Conservation (phyloP, 2,329 filamentous ascomycete species). For the Cladophialophora psammophila region DNA sequence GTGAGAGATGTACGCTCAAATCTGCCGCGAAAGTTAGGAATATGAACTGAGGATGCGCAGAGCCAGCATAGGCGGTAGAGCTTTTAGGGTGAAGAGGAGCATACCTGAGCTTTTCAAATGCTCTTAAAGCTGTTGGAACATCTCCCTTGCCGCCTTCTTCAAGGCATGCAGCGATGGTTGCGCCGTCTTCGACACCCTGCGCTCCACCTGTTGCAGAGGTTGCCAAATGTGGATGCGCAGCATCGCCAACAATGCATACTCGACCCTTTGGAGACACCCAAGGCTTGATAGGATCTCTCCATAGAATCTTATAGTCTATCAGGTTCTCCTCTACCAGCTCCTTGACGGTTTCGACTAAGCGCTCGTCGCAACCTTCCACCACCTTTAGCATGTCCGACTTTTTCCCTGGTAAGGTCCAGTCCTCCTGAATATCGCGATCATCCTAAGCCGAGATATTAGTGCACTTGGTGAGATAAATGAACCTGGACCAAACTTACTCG, state of each 20-base stretch:
- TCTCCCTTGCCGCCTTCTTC: conserved; percentile 9
- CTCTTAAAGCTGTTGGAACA: conserved; percentile 4
- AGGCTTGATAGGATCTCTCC: conserved; percentile 26
- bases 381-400: conserved; percentile 59
- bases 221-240: conserved; percentile 30
- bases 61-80: too few relatives aligned
- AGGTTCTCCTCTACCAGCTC: conserved; percentile 41
- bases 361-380: conserved; percentile 59
- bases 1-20: conserved; percentile 53
- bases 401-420: conserved; percentile 61
- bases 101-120: conserved; percentile 18
- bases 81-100: neutral
- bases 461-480: too few relatives aligned
- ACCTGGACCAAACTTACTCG: too few relatives aligned
- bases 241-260: conserved; percentile 28
- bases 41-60: too few relatives aligned
- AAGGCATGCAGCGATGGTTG: conserved; percentile 38
- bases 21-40: neutral
- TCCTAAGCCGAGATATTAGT: conserved; percentile 46
- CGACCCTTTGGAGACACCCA: conserved; percentile 41
- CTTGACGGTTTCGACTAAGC: conserved; percentile 12
- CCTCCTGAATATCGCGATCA: conserved; percentile 62
- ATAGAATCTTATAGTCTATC: conserved; percentile 43
- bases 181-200: conserved; percentile 36
- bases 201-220: conserved; percentile 28